A percentile compares a stretch with the other conserved stretches of the same genome.
These are phyloP conservation scores for Leccinellum albellum DNA, from an alignment of 768 basidiomycete genomes.

Conservation along the genomic window DNA sequence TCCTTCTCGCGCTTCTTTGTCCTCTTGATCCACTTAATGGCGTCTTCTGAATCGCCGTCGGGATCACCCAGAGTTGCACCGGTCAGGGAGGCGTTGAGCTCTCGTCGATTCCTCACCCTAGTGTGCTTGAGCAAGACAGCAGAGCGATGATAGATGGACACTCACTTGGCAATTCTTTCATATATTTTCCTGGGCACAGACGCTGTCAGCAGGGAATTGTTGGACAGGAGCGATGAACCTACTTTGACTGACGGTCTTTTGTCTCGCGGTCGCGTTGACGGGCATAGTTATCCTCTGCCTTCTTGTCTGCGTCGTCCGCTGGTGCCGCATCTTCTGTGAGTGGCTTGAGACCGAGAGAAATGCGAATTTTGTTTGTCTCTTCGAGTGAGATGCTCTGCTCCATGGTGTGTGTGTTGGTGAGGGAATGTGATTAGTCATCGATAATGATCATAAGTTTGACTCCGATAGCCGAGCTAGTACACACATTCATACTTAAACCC, in stretches of 20 bases:
- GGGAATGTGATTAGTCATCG: conserved; percentile 11
- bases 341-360: conserved; percentile 90
- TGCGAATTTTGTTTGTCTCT: conserved; percentile 94
- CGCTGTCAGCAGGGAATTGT: conserved; percentile 17
- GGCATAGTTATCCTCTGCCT: conserved; percentile 85
- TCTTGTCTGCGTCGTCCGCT: conserved; percentile 70
- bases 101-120: conserved; percentile 91
- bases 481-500: background rate
- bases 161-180: conserved; percentile 87
- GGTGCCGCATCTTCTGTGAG: conserved; percentile 77
- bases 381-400: conserved; percentile 89
- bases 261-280: conserved; percentile 64
- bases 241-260: conserved; percentile 78
- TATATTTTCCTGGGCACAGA: conserved; percentile 53
- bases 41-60: conserved; percentile 73
- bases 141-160: conserved; percentile 25
- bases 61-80: conserved; percentile 89
- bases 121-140: conserved; percentile 37
- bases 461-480: conserved; percentile 3
- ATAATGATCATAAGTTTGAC: background rate
- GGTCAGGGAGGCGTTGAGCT: conserved; percentile 88
- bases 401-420: conserved; percentile 37
- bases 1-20: conserved; percentile 90
- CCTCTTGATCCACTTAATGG: conserved; percentile 87
- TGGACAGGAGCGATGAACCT: conserved; percentile 30